Evolutionary conservation across 2,329 filamentous ascomycete species (phyloP), one percentile per base, ranked within the genome.

Genomic region (Colletotrichum navitas): DNA sequence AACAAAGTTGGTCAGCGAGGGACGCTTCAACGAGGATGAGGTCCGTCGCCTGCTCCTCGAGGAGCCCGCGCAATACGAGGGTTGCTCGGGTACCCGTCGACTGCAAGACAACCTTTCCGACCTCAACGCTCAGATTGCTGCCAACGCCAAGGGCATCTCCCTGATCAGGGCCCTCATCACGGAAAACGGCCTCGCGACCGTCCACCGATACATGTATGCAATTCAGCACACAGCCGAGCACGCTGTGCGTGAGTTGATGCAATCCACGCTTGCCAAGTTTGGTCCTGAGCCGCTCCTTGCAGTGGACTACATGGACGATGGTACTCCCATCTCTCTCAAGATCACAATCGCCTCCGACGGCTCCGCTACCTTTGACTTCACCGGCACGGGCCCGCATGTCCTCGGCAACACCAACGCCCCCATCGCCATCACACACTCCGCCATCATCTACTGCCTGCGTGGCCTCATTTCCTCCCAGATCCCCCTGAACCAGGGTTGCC

Each of bases 401-500:
- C 70, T 77, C 34, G 76, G 76, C 41, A 79, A 79, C 68, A 77
- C 78, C 73, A 79, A 79, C 52, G 77, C 77, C 16, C 78, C 78
- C 0, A 76, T 75, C n/a, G 77, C 78, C 18, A 79, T 79, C 45
- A 79, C 77, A 2, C 77, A 79, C 70, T 79, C 78, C 26, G 78
- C 78, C 24, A 73, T 79, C 34, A 79, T 79, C 55, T 97, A 97
- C 85, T 94, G 92, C 76, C 85, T 97, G 16, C 90, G 94, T 56
- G 93, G 91, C 76, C 86, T 97, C 69, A 94, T 97, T 76, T 90
- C 88, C 47, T 89, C 93, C 74, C 93, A 95, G 75, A 95, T 97
- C 18, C 94, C 94, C 0, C 87, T 97, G 5, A 97, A 97, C 82
- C 94, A 97, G 81, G 94, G 94, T 74, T 97, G 94, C 74, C 85